Evolutionary conservation across 164 flowering plant genomes (phyloP).

Genomic region (Hamamelis virginiana): DNA sequence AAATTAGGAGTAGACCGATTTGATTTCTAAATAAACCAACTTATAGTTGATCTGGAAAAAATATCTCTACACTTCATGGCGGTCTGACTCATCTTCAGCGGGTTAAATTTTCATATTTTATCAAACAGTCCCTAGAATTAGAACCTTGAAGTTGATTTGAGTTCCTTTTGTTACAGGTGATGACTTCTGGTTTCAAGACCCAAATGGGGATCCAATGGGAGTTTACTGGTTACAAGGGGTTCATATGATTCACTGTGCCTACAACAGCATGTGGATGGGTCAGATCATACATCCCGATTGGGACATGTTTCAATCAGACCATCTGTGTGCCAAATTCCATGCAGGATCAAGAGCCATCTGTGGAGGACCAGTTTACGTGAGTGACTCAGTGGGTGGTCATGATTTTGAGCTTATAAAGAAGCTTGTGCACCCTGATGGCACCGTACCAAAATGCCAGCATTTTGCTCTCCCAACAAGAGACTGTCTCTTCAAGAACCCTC

Average conservation of each 20-base stretch:
- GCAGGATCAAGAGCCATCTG: slow-evolving; percentile 88
- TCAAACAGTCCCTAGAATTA: too few species aligned
- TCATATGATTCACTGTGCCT: slow-evolving; percentile 92
- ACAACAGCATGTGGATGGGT: slow-evolving; percentile 94
- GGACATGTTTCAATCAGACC: slow-evolving; percentile 97
- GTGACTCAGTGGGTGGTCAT: slow-evolving; percentile 74
- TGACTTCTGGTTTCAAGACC: slow-evolving; percentile 96
- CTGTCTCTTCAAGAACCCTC: slow-evolving; percentile 79
- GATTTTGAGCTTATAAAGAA: slow-evolving; percentile 67
- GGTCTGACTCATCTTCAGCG: too few species aligned
- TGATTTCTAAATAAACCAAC: too few species aligned
- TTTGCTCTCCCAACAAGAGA: slow-evolving; percentile 87
- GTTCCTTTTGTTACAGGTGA: slow-evolving; percentile 52
- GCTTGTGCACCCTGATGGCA: slow-evolving; percentile 81
- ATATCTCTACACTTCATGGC: too few species aligned
- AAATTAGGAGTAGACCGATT: too few species aligned
- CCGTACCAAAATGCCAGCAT: slow-evolving; percentile 71
- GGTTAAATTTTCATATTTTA: too few species aligned
- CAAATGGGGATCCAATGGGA: slow-evolving; percentile 89
- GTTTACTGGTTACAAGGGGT: slow-evolving; percentile 92
- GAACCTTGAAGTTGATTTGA: background rate
- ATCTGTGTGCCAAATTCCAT: slow-evolving; percentile 70
- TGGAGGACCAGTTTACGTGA: slow-evolving; percentile 83
- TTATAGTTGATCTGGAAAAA: too few species aligned
- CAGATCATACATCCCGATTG: slow-evolving; percentile 88